Conservation (phyloP, 106 monocot species). For the Cymbidium sinense region DNA sequence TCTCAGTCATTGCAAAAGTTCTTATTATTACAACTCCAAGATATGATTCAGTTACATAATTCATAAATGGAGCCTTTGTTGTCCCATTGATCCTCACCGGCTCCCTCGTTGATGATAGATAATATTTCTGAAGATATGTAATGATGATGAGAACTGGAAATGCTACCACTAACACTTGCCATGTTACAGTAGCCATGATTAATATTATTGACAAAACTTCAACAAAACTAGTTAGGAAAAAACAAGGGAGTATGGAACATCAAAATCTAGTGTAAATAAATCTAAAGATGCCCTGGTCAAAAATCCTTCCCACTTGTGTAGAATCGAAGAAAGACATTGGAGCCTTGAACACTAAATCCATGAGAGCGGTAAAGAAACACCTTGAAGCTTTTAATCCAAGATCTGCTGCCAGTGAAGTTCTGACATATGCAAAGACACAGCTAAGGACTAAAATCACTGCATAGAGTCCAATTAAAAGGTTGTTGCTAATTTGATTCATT, state of each 20-base stretch:
- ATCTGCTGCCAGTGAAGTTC: conserved; percentile 42
- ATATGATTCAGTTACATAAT: too few relatives aligned
- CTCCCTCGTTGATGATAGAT: conserved; percentile 73
- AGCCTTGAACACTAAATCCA: conserved; percentile 77
- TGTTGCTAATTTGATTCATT: too few relatives aligned
- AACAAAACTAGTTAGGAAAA: conserved; percentile 25
- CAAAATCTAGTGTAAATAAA: conserved; percentile 70
- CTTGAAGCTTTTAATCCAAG: too few relatives aligned
- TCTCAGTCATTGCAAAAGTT: conserved; percentile 38
- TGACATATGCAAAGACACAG: conserved; percentile 41
- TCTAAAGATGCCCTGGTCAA: conserved; percentile 75
- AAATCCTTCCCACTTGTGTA: conserved; percentile 76
- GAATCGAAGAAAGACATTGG: conserved; percentile 93
- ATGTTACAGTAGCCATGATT: too few relatives aligned
- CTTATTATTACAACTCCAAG: conserved; percentile 72
- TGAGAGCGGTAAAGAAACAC: too few relatives aligned
- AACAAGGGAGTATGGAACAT: too few relatives aligned
- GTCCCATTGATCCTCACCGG: conserved; percentile 78
- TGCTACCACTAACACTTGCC: too few relatives aligned
- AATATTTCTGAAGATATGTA: conserved; percentile 59
- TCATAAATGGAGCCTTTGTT: too few relatives aligned
- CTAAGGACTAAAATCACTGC: conserved; percentile 39
- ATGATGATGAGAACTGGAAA: conserved; percentile 24
- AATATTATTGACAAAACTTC: conserved; percentile 34
- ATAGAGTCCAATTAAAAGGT: conserved; percentile 65